Conservation (phyloP, 257 asterid genomes). For the Solanum piurae region DNA sequence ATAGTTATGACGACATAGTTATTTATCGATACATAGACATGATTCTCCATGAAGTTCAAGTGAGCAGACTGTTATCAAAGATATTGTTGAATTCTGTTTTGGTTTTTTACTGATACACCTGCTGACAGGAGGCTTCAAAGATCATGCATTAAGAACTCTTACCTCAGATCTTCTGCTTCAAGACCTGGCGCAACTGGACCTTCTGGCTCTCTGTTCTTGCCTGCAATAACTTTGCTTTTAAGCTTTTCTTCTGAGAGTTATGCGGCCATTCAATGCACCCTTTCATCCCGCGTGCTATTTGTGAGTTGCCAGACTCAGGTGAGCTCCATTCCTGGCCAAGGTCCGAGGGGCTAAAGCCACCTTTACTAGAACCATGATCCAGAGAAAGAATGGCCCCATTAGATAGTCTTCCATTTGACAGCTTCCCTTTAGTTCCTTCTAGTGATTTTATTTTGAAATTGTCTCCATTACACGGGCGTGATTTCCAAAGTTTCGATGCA, state of each 20-base stretch:
- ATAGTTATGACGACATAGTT: not conserved
- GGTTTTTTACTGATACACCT: not conserved
- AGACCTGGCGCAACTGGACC: slow-evolving; percentile 82
- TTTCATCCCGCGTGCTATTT: slow-evolving; percentile 50
- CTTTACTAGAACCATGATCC: slow-evolving; percentile 34
- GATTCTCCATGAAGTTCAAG: not conserved
- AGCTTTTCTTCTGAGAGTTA: slow-evolving; percentile 45
- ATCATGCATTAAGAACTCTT: not conserved
- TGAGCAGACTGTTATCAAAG: not conserved
- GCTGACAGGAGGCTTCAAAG: not conserved
- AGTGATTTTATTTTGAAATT: not conserved
- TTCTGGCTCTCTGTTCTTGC: slow-evolving; percentile 84
- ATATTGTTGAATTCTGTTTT: not conserved
- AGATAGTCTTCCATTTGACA: slow-evolving; percentile 31
- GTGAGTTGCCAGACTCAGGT: slow-evolving; percentile 55
- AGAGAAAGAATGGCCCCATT: slow-evolving; percentile 35
- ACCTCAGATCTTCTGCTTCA: slow-evolving; percentile 68
- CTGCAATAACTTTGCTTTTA: slow-evolving; percentile 64
- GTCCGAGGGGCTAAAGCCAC: slow-evolving; percentile 38
- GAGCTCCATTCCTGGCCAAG: slow-evolving; percentile 60
- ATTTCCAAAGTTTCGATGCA: slow-evolving; percentile 38
- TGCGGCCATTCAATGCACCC: slow-evolving; percentile 94
- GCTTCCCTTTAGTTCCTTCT: slow-evolving; percentile 15
- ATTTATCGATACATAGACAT: not conserved
- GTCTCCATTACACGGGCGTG: slow-evolving; percentile 19